A percentile compares a stretch with the other conserved stretches of the same genome.
Conservation (phyloP, 768 basidiomycete genomes). For the Multifurca ochricompacta region DNA sequence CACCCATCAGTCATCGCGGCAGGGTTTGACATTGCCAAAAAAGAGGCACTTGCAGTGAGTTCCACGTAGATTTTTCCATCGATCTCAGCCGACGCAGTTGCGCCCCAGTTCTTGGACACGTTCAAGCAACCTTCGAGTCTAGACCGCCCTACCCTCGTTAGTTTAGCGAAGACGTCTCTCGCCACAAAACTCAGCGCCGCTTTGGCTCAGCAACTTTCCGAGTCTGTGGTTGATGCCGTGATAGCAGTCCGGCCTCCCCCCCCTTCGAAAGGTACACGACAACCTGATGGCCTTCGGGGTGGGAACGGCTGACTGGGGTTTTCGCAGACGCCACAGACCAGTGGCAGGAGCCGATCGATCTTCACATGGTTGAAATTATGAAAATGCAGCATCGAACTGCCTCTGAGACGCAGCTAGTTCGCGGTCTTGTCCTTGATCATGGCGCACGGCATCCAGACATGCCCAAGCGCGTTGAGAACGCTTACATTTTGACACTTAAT, state of each 20-base stretch:
- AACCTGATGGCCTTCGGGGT: conserved; percentile 16
- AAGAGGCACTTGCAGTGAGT: conserved; percentile 80
- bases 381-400: conserved; percentile 99
- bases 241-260: conserved; percentile 72
- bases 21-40: conserved; percentile 96
- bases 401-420: conserved; percentile 92
- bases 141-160: conserved; percentile 86
- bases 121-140: conserved; percentile 75
- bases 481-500: conserved; percentile 90
- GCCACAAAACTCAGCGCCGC: conserved; percentile 81
- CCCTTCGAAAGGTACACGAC: conserved; percentile 45
- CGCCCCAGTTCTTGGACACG: conserved; percentile 75
- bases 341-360: conserved; percentile 85
- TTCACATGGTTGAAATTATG: conserved; percentile 99
- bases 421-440: conserved; percentile 94
- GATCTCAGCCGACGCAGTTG: conserved; percentile 21
- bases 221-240: conserved; percentile 94
- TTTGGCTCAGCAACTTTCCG: conserved; percentile 81
- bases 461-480: conserved; percentile 97
- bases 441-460: conserved; percentile 98
- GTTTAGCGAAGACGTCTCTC: conserved; percentile 92
- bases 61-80: conserved; percentile 17
- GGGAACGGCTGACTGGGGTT: conserved; percentile 23
- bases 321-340: conserved; percentile 51
- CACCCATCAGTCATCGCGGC: conserved; percentile 94